These are phyloP conservation scores for Salix purpurea DNA, from an alignment of 345 rosid species.

Conservation along the genomic window DNA sequence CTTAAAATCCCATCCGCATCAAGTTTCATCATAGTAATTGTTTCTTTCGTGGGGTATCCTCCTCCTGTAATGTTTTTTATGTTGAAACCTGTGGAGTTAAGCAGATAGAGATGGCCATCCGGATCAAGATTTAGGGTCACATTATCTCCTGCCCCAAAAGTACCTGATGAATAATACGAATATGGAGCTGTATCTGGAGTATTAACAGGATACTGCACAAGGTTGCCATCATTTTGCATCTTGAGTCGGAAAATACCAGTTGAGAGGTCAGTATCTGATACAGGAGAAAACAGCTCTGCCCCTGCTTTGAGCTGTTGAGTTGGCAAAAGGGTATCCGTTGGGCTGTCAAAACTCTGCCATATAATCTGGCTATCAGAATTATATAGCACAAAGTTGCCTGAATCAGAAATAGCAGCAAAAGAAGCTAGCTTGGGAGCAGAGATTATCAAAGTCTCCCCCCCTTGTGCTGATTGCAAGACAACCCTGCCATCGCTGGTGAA, in stretches of 20 bases:
- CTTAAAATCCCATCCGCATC: constrained; percentile 18
- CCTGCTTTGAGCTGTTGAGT: constrained; percentile 15
- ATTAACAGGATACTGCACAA: constrained; percentile 24
- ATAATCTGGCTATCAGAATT: background rate
- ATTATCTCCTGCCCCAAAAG: background rate
- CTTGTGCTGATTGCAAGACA: constrained; percentile 1
- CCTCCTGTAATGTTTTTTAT: background rate
- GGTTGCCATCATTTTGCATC: constrained; percentile 29
- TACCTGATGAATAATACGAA: constrained; percentile 1
- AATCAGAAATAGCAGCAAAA: constrained; percentile 18
- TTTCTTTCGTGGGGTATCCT: background rate
- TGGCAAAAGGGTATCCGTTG: constrained; percentile 20
- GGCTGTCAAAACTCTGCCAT: constrained; percentile 19
- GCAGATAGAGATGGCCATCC: constrained; percentile 20
- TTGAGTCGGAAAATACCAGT: constrained; percentile 8
- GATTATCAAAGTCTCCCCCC: background rate
- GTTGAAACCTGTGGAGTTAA: background rate
- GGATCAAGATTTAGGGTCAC: constrained; percentile 16
- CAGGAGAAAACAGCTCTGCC: constrained; percentile 4
- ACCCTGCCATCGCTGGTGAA: constrained; percentile 1
- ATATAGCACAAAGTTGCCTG: constrained; percentile 22
- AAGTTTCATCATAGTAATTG: constrained; percentile 5
- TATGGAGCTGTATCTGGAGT: background rate
- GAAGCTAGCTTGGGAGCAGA: background rate
- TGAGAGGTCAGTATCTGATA: constrained; percentile 10